These are phyloP conservation scores for Podospora sp. DNA, from an alignment of 495 filamentous ascomycete genomes.

Conservation along the genomic window DNA sequence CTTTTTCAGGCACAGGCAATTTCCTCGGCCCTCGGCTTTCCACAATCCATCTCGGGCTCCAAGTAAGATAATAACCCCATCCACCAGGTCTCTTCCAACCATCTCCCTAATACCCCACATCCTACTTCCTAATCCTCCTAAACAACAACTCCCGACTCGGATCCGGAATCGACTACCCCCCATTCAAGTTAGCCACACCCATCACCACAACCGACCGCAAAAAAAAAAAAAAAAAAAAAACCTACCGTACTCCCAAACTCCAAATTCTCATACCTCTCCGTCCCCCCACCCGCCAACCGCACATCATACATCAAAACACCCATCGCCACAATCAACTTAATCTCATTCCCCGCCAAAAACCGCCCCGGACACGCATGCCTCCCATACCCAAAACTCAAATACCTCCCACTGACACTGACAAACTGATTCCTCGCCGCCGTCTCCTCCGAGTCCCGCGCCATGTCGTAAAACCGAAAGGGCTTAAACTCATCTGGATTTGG, in stretches of 20 bases:
- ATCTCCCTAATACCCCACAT: no score
- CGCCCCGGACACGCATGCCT: slow-evolving; percentile 44
- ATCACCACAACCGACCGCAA: no score
- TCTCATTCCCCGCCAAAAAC: slow-evolving; percentile 45
- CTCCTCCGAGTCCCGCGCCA: slow-evolving; percentile 36
- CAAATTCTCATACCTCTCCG: slow-evolving; percentile 21
- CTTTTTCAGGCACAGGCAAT: no score
- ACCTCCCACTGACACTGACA: slow-evolving; percentile 39
- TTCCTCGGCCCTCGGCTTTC: no score
- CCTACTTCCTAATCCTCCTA: no score
- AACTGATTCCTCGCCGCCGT: slow-evolving; percentile 42
- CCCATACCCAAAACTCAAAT: slow-evolving; percentile 43
- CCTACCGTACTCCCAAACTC: slow-evolving; percentile 3
- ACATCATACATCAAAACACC: slow-evolving; percentile 60
- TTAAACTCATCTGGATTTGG: slow-evolving; percentile 46
- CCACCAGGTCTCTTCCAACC: no score
- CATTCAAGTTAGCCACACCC: no score
- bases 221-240: no score
- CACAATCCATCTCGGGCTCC: no score
- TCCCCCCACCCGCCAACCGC: slow-evolving; percentile 29
- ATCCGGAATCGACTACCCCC: no score
- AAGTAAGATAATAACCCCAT: no score
- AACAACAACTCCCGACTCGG: no score
- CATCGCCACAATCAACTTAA: slow-evolving; percentile 54
- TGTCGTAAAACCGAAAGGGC: slow-evolving; percentile 51